Base-by-base conservation (phyloP, 225 moss, liverwort and hornwort species). In the Sphagnum contortum region DNA sequence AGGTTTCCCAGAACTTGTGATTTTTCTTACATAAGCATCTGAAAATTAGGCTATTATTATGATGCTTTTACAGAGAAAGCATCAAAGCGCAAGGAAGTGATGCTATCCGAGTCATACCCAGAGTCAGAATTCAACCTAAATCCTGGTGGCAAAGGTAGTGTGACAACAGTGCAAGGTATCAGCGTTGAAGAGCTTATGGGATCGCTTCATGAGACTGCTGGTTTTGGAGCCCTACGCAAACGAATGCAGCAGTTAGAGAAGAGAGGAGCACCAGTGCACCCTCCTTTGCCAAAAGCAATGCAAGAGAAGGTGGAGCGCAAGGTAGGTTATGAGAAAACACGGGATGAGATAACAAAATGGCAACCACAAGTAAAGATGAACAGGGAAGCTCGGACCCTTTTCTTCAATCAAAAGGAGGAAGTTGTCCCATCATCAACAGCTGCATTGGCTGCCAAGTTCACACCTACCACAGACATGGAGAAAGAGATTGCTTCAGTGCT, bases 121-220 rank as follows among this genome's bases (percentile, higher is more conserved):
- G 98, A 91, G 64, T 93, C 93, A 60, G 98, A 89, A 13, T 91
- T 75, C 63, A 91, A 98, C 61, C 62, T 93, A 51, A 93, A 91
- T 65, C 75, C 87, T 5, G 69, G 65, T 4, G 48, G 57, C 57
- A 81, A 68, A 73, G 67, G 72, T 44, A 71, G 63, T 48, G 86
- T 79, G 3, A 76, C 78, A 50, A 7, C 60, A 8, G 72, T 72
- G 5, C 44, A 63, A 6, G 65, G 46, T 44, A 74, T 99, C 29
- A 89, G 82, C 54, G 84, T 88, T 56, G 79, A 91, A 59, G 98
- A 93, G 69, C 69, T 99, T 67, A 79, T 93, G 77, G 84, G 81
- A 49, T 80, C 91, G 2, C 73, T 93, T 47, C 79, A 86, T 64
- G 84, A 76, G 47, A 68, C 78, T 29, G 66, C 91, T 64, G 93